Base-by-base conservation (phyloP, 1,284 basidiomycete species). In the Porodaedalea pini region DNA sequence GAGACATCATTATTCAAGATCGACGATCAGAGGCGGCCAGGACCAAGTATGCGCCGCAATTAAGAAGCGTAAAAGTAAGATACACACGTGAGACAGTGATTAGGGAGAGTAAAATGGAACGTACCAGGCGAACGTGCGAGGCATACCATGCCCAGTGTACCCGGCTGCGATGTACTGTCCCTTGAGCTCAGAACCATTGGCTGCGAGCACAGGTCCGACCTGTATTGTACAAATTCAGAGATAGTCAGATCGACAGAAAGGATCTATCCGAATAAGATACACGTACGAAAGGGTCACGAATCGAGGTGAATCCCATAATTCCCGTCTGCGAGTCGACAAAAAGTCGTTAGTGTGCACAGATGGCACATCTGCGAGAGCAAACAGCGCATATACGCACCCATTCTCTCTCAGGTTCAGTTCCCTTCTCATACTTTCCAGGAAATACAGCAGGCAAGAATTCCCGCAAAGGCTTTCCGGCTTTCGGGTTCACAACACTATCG, bases 81-180 rank as follows among this genome's bases (percentile, higher is more conserved):
- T n/a, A n/a, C n/a, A n/a, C n/a, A n/a, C n/a, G 13, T 44, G n/a
- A 10, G 10, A 15, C 15, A 31, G 39, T 45, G 40, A 34, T 11
- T 19, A 7, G 17, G 7, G 27, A 48, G 7, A 37, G 43, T 27
- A 55, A 51, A 10, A 45, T 19, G 17, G 7, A 8, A 69, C 79
- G 50, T 65, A 88, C 86, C 88, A 90, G 41, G 78, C 80, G 65
- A 79, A 89, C 0, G 87, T 83, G 2, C 88, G 79, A 3, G 88
- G 83, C 88, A 93, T 92, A 0, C 90, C 90, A 64, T 92, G 90
- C 0, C 90, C 90, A 0, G 79, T 76, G 65, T 84, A 92, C 6
- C 90, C 90, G 0, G 85, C 90, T 1, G 85, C 74, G 17, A 93
- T 80, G 63, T 81, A 93, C 62, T 92, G 88, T 0, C 86, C 85